Percentiles rank a stretch among this genome's conserved stretches.
phyloP scores from a whole-genome alignment of 495 filamentous ascomycete genomes.

The Lepidopterella palustris region DNA sequence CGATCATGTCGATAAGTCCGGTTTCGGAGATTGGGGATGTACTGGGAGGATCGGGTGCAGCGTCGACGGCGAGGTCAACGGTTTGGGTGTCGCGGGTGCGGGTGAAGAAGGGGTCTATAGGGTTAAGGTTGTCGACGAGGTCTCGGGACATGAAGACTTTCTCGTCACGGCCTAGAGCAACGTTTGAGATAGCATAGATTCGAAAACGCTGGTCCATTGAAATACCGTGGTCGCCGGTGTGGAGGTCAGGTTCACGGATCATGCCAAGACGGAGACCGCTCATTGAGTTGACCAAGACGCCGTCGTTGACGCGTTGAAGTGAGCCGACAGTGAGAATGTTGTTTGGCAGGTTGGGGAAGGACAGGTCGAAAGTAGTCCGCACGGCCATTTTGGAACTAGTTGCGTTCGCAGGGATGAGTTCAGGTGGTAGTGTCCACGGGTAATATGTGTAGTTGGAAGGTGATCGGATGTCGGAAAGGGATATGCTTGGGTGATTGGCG shows the following conservation, averaged over 20 bases:
- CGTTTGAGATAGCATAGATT: constrained; percentile 61
- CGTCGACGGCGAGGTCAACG: constrained; percentile 65
- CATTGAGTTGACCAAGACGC: constrained; percentile 71
- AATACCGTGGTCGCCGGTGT: not conserved
- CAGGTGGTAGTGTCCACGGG: constrained; percentile 80
- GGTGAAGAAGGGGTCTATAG: constrained; percentile 76
- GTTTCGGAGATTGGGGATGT: constrained; percentile 2
- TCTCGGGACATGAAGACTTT: constrained; percentile 75
- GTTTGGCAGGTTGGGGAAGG: constrained; percentile 66
- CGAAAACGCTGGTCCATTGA: constrained; percentile 25
- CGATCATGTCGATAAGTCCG: not conserved
- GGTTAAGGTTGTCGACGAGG: constrained; percentile 62
- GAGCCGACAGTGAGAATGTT: constrained; percentile 45
- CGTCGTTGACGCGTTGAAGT: constrained; percentile 45
- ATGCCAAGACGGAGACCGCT: constrained; percentile 73
- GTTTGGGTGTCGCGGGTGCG: constrained; percentile 64
- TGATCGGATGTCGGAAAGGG: constrained; percentile 52
- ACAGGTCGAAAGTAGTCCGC: constrained; percentile 66
- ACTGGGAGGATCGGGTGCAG: constrained; percentile 28
- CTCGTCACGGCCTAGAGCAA: constrained; percentile 82
- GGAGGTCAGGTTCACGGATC: constrained; percentile 52
- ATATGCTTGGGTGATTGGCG: constrained; percentile 48
- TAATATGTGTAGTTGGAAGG: constrained; percentile 78
- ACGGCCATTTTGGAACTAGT: constrained; percentile 58
- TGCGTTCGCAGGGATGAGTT: constrained; percentile 66